Base-by-base conservation (phyloP, 2,329 filamentous ascomycete genomes). In the Fusarium solani-melongenae region DNA sequence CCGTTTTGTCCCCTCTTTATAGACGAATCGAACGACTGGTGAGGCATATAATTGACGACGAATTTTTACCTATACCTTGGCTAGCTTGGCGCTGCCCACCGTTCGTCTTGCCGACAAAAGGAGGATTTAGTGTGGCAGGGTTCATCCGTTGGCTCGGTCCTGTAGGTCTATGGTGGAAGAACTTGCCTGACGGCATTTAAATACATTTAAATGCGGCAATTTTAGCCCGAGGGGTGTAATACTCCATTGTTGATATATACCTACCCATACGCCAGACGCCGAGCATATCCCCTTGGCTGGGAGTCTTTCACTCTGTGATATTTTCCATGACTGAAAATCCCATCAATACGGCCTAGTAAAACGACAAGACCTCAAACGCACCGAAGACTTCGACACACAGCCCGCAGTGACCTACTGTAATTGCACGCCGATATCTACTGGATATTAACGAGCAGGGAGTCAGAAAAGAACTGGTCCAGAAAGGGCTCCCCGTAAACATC, bases 401-500 rank as follows among this genome's bases (percentile, higher is more conserved):
- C 3, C 6, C 6, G 7, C 34, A 4, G 34, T 17, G 7, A 17
- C 14, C 15, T 8, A 7, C 14, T 39, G 9, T 20, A 39, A 17
- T 10, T 27, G 5, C 24, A 27, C 24, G 24, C 14, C 6, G 2
- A 34, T 34, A 31, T 9, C n/a, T 53, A 73, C 12, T 65, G 71
- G 9, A 74, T 41, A 24, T 74, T 74, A 1, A 69, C 66, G 5
- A 77, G 11, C 11, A 77, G 65, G 5, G 69, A 73, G 1, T 77
- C 75, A 1, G 75, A 77, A 33, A 77, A 71, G 41, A 77, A 76
- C 17, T 77, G 71, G 44, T 77, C 75, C 1, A 77, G 2, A 41
- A 77, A 77, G 0, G 75, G 73, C 2, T 73, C 70, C 7, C 71
- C 68, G 9, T 68, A 76, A 2, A 65, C 61, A 69, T 62, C 73